Percentiles rank a stretch among this genome's conserved stretches.
phyloP scores from a whole-genome alignment of 148 eudicot species.

The Suaeda aralocaspica region DNA sequence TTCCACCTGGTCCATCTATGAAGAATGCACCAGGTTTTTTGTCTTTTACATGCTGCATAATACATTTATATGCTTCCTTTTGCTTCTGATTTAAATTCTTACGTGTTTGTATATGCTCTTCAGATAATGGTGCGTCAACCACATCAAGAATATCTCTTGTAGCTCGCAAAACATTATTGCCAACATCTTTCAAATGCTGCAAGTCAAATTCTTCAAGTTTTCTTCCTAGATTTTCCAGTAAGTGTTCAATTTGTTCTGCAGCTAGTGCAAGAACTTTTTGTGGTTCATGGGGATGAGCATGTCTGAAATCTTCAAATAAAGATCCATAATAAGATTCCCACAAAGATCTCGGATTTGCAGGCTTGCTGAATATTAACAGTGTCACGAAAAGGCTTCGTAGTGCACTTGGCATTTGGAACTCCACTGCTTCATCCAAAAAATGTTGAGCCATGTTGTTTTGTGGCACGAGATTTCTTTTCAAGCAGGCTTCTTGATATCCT shows the following conservation, averaged over 20 bases:
- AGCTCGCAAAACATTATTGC: not conserved
- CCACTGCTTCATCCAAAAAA: not conserved
- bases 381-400: not conserved
- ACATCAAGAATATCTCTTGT: not conserved
- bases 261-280: not conserved
- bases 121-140: not conserved
- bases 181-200: not conserved
- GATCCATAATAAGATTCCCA: not conserved
- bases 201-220: too few species aligned
- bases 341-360: not conserved
- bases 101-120: too few species aligned
- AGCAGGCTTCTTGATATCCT: not conserved
- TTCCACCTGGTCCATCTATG: conserved; percentile 1
- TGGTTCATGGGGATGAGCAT: too few species aligned
- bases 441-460: not conserved
- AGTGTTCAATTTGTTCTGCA: not conserved
- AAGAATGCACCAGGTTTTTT: not conserved
- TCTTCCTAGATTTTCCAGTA: not conserved
- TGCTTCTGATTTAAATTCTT: not conserved
- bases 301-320: not conserved
- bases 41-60: not conserved
- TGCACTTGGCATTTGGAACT: not conserved
- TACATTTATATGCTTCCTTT: not conserved
- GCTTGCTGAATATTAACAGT: not conserved
- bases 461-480: too few species aligned